phyloP scores from a whole-genome alignment of 1,139 yeast species.

The Yamadazyma spencermartinsiae region DNA sequence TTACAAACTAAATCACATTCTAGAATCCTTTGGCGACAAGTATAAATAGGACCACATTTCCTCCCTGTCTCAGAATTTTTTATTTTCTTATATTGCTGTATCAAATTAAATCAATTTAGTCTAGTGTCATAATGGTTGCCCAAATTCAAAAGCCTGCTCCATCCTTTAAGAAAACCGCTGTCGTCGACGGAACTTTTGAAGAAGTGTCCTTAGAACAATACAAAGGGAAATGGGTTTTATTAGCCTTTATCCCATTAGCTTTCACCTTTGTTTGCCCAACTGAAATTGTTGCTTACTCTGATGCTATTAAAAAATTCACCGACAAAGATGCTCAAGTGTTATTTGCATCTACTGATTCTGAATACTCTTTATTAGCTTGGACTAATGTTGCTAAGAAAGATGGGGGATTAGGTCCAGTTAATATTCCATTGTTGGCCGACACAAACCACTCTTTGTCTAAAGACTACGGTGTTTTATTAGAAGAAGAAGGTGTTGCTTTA shows the following conservation, averaged over 20 bases:
- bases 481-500: constrained; percentile 93
- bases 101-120: constrained; percentile 2
- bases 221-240: constrained; percentile 96
- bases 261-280: constrained; percentile 99
- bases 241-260: constrained; percentile 97
- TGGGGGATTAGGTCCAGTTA: constrained; percentile 95
- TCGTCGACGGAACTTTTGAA: constrained; percentile 92
- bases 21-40: constrained; percentile 11
- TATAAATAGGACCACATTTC: constrained; percentile 11
- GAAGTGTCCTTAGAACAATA: constrained; percentile 91
- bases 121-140: constrained; percentile 61
- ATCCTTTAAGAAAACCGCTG: constrained; percentile 92
- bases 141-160: constrained; percentile 95
- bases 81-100: neutral
- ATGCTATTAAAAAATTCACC: constrained; percentile 85
- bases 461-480: constrained; percentile 96
- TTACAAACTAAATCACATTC: constrained; percentile 20
- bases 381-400: constrained; percentile 94
- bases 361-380: constrained; percentile 97
- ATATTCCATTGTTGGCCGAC: constrained; percentile 94
- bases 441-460: constrained; percentile 91
- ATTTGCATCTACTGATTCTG: constrained; percentile 97
- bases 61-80: constrained; percentile 5
- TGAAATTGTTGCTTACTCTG: constrained; percentile 97
- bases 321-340: constrained; percentile 86